phyloP scores from a whole-genome alignment of 2,329 filamentous ascomycete genomes.

The Penicillium rolfsii region DNA sequence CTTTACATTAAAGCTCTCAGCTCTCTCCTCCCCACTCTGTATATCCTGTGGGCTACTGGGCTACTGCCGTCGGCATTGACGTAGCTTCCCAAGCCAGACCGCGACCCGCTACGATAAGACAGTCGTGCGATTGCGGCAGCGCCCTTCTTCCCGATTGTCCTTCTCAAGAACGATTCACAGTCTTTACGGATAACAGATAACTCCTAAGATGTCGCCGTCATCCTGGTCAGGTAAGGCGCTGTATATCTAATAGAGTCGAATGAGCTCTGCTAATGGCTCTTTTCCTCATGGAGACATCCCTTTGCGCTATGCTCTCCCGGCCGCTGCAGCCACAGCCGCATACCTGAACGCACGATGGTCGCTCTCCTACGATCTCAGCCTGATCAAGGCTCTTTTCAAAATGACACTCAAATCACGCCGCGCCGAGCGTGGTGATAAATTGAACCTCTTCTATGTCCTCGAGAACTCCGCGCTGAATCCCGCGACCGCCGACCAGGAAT shows the following conservation, averaged over 20 bases:
- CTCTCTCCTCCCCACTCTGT: neutral
- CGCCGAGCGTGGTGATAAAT: slow-evolving; percentile 60
- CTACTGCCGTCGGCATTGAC: neutral
- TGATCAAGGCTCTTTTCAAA: slow-evolving; percentile 61
- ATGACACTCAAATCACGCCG: slow-evolving; percentile 49
- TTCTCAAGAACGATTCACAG: neutral
- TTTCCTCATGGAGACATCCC: slow-evolving; percentile 36
- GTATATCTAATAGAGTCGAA: neutral
- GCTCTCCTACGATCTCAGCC: slow-evolving; percentile 65
- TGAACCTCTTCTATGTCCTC: slow-evolving; percentile 75
- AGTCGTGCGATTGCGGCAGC: neutral
- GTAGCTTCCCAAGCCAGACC: neutral
- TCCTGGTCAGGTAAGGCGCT: slow-evolving; percentile 25
- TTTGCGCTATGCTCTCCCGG: slow-evolving; percentile 57
- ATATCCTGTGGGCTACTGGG: neutral
- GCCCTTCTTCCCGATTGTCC: neutral
- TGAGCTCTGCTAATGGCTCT: neutral
- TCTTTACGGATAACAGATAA: neutral
- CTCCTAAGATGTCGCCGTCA: slow-evolving; percentile 16
- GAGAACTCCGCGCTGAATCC: slow-evolving; percentile 67
- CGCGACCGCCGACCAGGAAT: slow-evolving; percentile 54
- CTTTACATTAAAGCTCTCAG: neutral
- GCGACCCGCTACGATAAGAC: neutral
- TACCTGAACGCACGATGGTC: slow-evolving; percentile 76
- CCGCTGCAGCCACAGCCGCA: slow-evolving; percentile 67